Conservation (phyloP, 1,284 basidiomycete species). For the Phlebopus sp. region DNA sequence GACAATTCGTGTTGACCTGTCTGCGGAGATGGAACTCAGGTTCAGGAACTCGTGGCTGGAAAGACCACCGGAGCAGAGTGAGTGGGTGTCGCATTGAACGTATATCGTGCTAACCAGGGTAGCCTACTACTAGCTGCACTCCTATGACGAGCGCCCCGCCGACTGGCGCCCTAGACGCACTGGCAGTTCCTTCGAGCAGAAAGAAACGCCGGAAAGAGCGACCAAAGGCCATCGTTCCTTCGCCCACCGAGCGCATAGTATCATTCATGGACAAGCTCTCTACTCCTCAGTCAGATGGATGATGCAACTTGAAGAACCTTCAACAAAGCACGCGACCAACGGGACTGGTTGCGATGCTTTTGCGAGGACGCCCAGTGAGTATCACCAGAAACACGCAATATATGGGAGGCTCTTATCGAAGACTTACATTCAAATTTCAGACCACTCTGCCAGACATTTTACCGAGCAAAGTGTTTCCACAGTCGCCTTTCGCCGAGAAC, state of each 20-base stretch:
- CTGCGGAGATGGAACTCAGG: conserved; percentile 46
- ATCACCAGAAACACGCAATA: too few relatives aligned
- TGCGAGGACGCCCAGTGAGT: too few relatives aligned
- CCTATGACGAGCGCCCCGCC: conserved; percentile 23
- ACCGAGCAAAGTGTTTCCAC: conserved; percentile 64
- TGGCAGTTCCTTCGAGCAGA: conserved; percentile 11
- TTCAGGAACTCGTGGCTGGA: conserved; percentile 58
- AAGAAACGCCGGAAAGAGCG: conserved; percentile 39
- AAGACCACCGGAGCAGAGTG: conserved; percentile 65
- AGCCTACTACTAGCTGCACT: conserved; percentile 66
- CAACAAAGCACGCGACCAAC: too few relatives aligned
- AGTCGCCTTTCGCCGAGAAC: conserved; percentile 54
- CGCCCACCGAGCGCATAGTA: too few relatives aligned
- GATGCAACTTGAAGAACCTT: too few relatives aligned
- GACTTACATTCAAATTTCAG: too few relatives aligned
- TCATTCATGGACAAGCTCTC: conserved; percentile 73
- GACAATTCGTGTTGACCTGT: too few relatives aligned
- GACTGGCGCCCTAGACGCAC: too few relatives aligned
- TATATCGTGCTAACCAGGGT: conserved; percentile 5
- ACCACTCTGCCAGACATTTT: too few relatives aligned
- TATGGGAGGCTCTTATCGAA: too few relatives aligned
- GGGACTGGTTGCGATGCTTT: too few relatives aligned
- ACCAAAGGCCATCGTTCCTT: conserved; percentile 23
- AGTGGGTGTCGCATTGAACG: conserved; percentile 45
- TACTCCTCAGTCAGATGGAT: conserved; percentile 43